Evolutionary conservation across 805 yeast species (phyloP).

Genomic region (Ascoidea asiatica): DNA sequence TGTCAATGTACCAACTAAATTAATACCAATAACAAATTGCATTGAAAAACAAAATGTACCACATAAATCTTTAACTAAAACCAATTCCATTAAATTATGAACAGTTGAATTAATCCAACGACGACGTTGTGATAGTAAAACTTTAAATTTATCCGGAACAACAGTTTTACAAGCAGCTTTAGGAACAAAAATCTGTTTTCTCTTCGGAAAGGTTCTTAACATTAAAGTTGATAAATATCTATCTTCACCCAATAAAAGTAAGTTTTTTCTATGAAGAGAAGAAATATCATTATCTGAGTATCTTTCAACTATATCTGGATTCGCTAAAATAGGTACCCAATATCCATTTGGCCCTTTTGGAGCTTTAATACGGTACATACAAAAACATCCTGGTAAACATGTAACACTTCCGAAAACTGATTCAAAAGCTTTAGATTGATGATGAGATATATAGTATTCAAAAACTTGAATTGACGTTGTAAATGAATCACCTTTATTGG

Average conservation of each 20-base stretch:
- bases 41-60: constrained; percentile 91
- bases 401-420: constrained; percentile 93
- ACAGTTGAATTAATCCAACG: constrained; percentile 96
- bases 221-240: constrained; percentile 73
- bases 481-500: constrained; percentile 75
- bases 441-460: constrained; percentile 88
- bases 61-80: constrained; percentile 73
- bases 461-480: constrained; percentile 89
- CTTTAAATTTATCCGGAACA: constrained; percentile 73
- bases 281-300: constrained; percentile 78
- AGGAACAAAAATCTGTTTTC: constrained; percentile 77
- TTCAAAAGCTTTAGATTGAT: constrained; percentile 88
- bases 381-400: constrained; percentile 92
- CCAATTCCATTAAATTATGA: constrained; percentile 81
- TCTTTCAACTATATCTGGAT: constrained; percentile 87
- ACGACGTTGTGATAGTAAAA: constrained; percentile 81
- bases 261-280: constrained; percentile 76
- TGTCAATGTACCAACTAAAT: constrained; percentile 76
- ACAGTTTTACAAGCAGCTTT: constrained; percentile 88
- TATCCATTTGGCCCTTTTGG: constrained; percentile 69
- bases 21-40: constrained; percentile 83
- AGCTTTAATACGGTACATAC: constrained; percentile 80
- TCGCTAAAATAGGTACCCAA: constrained; percentile 91
- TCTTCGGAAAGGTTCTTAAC: constrained; percentile 79
- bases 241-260: constrained; percentile 81